Base-by-base conservation (phyloP, 2,329 filamentous ascomycete genomes). In the Microthyrium microscopicum region DNA sequence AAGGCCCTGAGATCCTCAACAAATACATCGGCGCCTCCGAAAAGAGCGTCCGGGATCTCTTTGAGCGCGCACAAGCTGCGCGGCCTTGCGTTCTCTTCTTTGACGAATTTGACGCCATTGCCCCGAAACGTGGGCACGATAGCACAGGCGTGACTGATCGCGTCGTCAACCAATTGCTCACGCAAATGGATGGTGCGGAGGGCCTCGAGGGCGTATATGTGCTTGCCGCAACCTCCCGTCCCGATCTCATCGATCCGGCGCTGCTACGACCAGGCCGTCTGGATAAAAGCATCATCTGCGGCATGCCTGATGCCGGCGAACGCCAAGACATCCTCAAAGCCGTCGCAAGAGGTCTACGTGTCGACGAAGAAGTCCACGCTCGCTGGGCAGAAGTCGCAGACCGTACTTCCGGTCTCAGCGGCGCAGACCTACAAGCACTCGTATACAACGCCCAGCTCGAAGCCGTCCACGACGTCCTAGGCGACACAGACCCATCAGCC, bases 21-120 rank as follows among this genome's bases (percentile, higher is more conserved):
- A 98, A 98, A 58, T 98, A 98, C 54, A 98, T 98, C 38, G 89
- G 89, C 49, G 89, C 89, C 1, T 92, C 81, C 19, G 89, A 98
- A 49, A 98, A 98, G 64, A 84, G 76, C 39, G 85, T 98, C 5
- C 75, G 91, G 26, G 89, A 98, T 52, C 64, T 98, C 1, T 98
- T 98, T 48, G 87, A 93, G 50, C 73, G 89, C 26, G 89, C 89
- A 0, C 75, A 77, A 49, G 87, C 89, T 3, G 89, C 89, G 4
- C 74, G 78, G 39, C 91, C 91, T 0, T 95, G 89, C 46, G 81
- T 98, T 4, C 64, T 98, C 6, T 98, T 98, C 65, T 98, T 98
- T 50, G 89, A 98, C 50, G 89, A 98, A 53, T 98, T 98, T 49
- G 89, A 98, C 58, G 85, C 81, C 25, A 95, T 98, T 41, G 91